Base-by-base conservation (phyloP, 106 monocot genomes). In the Cymbidium sinense region DNA sequence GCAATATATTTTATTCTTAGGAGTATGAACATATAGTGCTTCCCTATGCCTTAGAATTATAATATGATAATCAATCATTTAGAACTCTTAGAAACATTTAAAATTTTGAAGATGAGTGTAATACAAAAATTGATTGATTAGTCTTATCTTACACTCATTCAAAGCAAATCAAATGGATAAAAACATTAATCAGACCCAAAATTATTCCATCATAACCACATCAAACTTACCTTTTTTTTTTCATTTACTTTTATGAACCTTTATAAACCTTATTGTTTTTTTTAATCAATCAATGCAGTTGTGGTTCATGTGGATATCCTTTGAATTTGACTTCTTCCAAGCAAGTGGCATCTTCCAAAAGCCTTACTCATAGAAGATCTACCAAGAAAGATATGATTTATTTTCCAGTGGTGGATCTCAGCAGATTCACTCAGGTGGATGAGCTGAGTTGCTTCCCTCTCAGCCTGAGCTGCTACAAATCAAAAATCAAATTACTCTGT, bases 311-410 rank as follows among this genome's bases (percentile, higher is more conserved):
- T 78, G 86, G 84, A 61, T 90, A 90, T 58, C 86, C 82, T 64
- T 70, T 93, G 72, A 90, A 93, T 44, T 83, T 93, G 77, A 83
- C 78, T 41, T 93, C 88, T 77, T 93, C 89, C 69, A 88, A 93
- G 31, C 74, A 81, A 76, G 75, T 79, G 61, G 78, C 85, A 80
- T 74, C 88, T 29, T 80, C 73, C 33, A 41, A 89, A 72, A 81
- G 72, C 25, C 81, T 77, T 34, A 62, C 75, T 3, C 82, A 84
- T 65, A 55, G 79, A 34, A 93, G 86, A 61, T 86, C 87, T 43
- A 74, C 84, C 58, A 89, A 89, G 76, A 89, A 89, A 43, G 85
- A 86, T 75, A 64, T 87, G 18, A 84, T 89, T 41, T 82, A 87
- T 36, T 93, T 93, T 43, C 33, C 43, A 36, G 77, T 83, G 58